Evolutionary conservation across 2,329 filamentous ascomycete genomes (phyloP), one percentile per base, ranked within the genome.

Genomic region (Orbilia quercus): DNA sequence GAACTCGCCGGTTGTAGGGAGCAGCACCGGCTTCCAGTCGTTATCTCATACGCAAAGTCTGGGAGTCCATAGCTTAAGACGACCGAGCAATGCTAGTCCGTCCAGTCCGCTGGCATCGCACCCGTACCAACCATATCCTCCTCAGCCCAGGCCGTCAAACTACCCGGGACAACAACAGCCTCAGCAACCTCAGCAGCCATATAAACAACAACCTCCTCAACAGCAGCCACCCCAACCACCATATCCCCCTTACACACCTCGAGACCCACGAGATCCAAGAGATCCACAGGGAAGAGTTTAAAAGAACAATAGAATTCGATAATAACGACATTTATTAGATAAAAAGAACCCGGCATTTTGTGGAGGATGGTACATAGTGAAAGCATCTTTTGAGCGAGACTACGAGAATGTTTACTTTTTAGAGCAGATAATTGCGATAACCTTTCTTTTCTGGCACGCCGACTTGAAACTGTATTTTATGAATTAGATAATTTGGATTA

Each of bases 311-410:
- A 54, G 4, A 20, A 40, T 54, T 38, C 7, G 40, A 40, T 54
- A 45, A 65, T 47, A 12, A 44, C n/a, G n/a, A n/a, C n/a, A n/a
- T n/a, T 31, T 25, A 31, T 38, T 54, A 28, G 25, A 47, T 36
- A 28, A 22, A 38, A 23, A 38, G 60, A 7, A 42, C 76, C 59
- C 31, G 77, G 18, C 1, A 77, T 31, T 75, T 76, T n/a, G n/a
- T n/a, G n/a, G 9, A 78, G 74, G 11, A 78, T 75, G 47, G 79
- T 77, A 65, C 76, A 76, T 7, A 76, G 55, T 2, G 76, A 77
- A 40, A 78, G 67, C 5, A 78, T 71, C 74, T 75, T 23, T 77
- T 76, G 9, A 78, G 42, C 62, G 78, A 77, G 73, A 77, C 78
- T 77, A 59, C 47, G 71, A 63, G 16, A 74, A 55, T 63, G 69